Evolutionary conservation across 2,329 filamentous ascomycete genomes (phyloP).

Genomic region (Trichoderma simmonsii): DNA sequence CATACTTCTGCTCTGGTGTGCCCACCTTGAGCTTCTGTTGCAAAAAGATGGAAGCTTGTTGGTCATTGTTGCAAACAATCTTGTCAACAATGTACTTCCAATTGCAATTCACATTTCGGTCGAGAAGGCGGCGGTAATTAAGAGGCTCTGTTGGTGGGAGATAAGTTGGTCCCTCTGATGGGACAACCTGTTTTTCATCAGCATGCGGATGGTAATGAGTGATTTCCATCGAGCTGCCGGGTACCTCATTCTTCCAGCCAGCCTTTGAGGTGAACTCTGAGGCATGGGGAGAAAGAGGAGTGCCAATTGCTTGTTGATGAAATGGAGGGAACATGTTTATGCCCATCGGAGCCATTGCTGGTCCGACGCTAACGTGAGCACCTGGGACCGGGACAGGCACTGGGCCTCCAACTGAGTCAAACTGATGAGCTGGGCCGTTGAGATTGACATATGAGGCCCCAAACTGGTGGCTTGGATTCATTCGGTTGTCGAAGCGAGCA

Average conservation of each 20-base stretch:
- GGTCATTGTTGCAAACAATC: slow-evolving; percentile 98
- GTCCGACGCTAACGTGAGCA: slow-evolving; percentile 33
- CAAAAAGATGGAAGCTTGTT: slow-evolving; percentile 97
- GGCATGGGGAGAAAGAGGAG: slow-evolving; percentile 68
- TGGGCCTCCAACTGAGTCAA: slow-evolving; percentile 36
- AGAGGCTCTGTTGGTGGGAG: slow-evolving; percentile 84
- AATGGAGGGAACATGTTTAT: slow-evolving; percentile 48
- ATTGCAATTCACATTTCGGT: slow-evolving; percentile 95
- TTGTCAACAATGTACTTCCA: slow-evolving; percentile 99
- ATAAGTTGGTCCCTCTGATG: slow-evolving; percentile 68
- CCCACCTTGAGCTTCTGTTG: slow-evolving; percentile 99
- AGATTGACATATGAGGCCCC: slow-evolving; percentile 33
- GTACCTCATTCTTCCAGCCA: slow-evolving; percentile 56
- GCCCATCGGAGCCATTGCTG: slow-evolving; percentile 37
- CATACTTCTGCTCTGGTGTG: slow-evolving; percentile 91
- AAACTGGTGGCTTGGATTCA: slow-evolving; percentile 35
- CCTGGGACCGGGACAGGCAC: slow-evolving; percentile 27
- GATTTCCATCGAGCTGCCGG: slow-evolving; percentile 23
- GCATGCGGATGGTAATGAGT: background rate
- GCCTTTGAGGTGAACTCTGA: slow-evolving; percentile 65
- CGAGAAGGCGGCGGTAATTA: slow-evolving; percentile 92
- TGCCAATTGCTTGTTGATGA: slow-evolving; percentile 57
- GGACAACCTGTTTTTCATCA: slow-evolving; percentile 39
- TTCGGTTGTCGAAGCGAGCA: slow-evolving; percentile 47
- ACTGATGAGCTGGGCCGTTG: slow-evolving; percentile 31